phyloP scores from a whole-genome alignment of 805 yeast species.

The Cephaloascus albidus region DNA sequence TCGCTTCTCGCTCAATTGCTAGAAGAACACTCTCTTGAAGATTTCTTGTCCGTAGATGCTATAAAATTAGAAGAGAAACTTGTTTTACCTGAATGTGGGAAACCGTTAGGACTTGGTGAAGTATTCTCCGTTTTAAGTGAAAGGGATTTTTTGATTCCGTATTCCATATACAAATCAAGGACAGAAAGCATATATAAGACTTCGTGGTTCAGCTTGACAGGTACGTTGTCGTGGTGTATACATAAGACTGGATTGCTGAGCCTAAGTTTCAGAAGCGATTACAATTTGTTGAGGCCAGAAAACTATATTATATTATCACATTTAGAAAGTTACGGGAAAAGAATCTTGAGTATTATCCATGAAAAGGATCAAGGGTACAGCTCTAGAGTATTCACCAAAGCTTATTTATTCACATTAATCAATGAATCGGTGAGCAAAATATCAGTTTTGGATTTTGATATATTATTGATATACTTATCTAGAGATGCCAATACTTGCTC shows the following conservation, averaged over 20 bases:
- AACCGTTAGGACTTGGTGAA: conserved; percentile 15
- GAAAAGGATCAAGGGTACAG: neutral
- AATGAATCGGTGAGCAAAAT: neutral
- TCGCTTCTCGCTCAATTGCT: conserved; percentile 5
- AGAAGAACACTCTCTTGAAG: neutral
- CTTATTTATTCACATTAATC: neutral
- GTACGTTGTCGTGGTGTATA: conserved; percentile 7
- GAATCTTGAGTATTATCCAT: neutral
- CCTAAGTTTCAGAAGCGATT: neutral
- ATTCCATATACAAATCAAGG: conserved; percentile 6
- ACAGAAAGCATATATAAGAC: conserved; percentile 1
- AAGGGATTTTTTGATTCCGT: conserved; percentile 11
- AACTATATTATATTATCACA: neutral
- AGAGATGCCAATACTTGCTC: neutral
- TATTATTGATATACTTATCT: neutral
- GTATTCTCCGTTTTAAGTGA: conserved; percentile 16
- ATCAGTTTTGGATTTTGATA: neutral
- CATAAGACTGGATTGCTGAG: conserved; percentile 2
- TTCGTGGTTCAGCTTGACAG: conserved; percentile 1
- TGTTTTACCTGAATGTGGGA: conserved; percentile 12
- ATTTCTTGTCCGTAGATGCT: neutral
- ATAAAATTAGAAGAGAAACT: conserved; percentile 4
- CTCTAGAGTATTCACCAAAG: neutral
- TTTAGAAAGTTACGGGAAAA: neutral
- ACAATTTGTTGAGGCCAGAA: neutral